phyloP scores from a whole-genome alignment of 768 basidiomycete species.

The Podaxis sp. region DNA sequence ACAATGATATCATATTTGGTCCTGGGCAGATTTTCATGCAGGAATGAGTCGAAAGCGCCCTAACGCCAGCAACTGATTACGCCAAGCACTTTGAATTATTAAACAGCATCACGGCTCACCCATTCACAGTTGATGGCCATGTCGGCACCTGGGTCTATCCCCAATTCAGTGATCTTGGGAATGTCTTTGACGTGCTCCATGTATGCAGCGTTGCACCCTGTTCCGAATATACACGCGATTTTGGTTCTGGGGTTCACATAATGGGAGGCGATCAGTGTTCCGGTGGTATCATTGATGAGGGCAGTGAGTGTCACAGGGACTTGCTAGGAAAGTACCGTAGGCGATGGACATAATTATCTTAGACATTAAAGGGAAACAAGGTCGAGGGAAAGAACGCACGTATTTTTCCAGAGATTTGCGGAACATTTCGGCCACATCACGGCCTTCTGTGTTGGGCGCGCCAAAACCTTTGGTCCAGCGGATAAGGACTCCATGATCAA shows the following conservation, averaged over 20 bases:
- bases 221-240: constrained; percentile 96
- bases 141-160: constrained; percentile 57
- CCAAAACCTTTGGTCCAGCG: constrained; percentile 99
- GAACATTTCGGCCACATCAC: constrained; percentile 94
- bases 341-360: not conserved
- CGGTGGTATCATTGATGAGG: constrained; percentile 97
- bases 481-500: constrained; percentile 92
- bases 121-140: constrained; percentile 99
- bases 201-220: constrained; percentile 97
- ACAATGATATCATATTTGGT: constrained; percentile 93
- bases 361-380: not conserved
- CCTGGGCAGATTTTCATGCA: constrained; percentile 91
- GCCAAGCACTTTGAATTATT: not conserved
- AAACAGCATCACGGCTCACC: constrained; percentile 41
- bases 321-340: constrained; percentile 45
- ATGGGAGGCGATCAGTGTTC: constrained; percentile 94
- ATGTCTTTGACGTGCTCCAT: constrained; percentile 90
- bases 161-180: constrained; percentile 78
- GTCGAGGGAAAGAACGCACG: constrained; percentile 42
- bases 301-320: constrained; percentile 84
- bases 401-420: constrained; percentile 72
- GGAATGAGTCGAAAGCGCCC: constrained; percentile 97
- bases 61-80: constrained; percentile 26
- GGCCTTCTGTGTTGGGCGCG: constrained; percentile 85
- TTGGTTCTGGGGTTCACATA: constrained; percentile 91